Conservation (phyloP, 1,139 yeast species). For the Kurtzmaniella quercitrusa region DNA sequence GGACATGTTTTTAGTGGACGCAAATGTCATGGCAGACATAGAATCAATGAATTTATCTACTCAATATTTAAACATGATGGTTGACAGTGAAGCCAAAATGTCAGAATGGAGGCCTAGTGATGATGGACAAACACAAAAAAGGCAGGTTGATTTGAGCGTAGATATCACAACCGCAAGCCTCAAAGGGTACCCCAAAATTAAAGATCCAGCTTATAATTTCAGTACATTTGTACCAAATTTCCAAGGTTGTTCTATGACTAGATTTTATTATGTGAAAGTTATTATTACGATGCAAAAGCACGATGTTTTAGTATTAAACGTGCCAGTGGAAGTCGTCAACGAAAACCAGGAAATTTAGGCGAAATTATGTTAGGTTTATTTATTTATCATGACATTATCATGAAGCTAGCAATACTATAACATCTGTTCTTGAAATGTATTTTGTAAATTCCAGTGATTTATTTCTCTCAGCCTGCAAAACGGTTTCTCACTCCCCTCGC, state of each 20-base stretch:
- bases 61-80: not conserved
- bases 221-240: conserved; percentile 21
- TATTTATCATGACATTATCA: no score
- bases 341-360: not conserved
- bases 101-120: not conserved
- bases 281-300: conserved; percentile 16
- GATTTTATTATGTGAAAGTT: conserved; percentile 20
- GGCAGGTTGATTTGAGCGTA: not conserved
- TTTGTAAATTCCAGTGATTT: no score
- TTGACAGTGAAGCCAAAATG: not conserved
- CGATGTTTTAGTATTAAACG: conserved; percentile 16
- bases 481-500: no score
- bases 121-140: not conserved
- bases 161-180: not conserved
- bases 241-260: conserved; percentile 19
- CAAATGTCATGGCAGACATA: not conserved
- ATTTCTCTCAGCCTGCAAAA: no score
- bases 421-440: no score
- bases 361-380: no score
- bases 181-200: not conserved
- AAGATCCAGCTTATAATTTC: conserved; percentile 12
- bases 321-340: conserved; percentile 15
- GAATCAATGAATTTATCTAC: conserved; percentile 1
- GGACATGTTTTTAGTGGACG: not conserved
- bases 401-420: no score